These are phyloP conservation scores for Aureoboletus auriporus DNA, from an alignment of 768 basidiomycete species.

Conservation along the genomic window DNA sequence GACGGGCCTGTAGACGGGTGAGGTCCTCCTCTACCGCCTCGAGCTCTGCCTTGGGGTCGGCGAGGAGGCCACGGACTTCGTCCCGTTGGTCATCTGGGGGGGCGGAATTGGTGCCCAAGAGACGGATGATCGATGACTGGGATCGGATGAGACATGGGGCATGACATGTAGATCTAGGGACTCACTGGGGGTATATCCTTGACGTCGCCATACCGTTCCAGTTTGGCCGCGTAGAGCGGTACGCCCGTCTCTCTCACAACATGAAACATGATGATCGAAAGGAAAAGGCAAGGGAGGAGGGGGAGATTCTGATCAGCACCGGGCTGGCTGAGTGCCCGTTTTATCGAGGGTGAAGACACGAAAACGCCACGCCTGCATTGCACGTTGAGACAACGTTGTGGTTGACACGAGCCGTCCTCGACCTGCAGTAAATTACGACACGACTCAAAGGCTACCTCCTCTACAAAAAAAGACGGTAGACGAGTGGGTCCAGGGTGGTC, in stretches of 20 bases:
- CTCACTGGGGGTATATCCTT: conserved; percentile 28
- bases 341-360: not conserved
- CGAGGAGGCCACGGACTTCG: conserved; percentile 21
- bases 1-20: conserved; percentile 25
- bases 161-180: not conserved
- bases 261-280: conserved; percentile 9
- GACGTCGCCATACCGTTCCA: conserved; percentile 27
- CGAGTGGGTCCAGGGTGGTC: conserved; percentile 18
- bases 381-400: conserved; percentile 32
- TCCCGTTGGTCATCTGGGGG: conserved; percentile 28
- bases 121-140: conserved; percentile 30
- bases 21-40: conserved; percentile 25
- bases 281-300: not conserved
- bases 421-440: conserved; percentile 13
- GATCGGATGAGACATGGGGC: conserved; percentile 2
- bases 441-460: no score
- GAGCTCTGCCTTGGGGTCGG: conserved; percentile 26
- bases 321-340: not conserved
- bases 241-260: conserved; percentile 20
- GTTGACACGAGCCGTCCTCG: conserved; percentile 16
- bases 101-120: conserved; percentile 23
- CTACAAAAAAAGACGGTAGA: not conserved
- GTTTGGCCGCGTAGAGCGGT: conserved; percentile 21
- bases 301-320: not conserved
- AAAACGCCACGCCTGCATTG: conserved; percentile 11